Base-by-base conservation (phyloP, 108 stramenopile species). In the Pseudonitzschia multistriata region DNA sequence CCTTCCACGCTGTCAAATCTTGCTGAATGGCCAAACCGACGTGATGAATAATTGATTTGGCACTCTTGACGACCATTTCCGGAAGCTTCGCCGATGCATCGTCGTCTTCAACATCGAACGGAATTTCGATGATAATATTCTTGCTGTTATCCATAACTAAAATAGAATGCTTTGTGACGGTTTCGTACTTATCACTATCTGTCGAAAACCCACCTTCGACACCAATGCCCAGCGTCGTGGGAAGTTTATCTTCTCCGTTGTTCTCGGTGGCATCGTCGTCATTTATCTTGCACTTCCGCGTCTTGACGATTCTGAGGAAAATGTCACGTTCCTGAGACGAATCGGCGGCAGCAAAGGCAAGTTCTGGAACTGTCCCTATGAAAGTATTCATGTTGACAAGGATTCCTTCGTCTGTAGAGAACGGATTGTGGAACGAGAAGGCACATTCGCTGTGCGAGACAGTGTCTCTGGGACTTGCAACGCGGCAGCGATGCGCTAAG, bases 131-230 rank as follows among this genome's bases (percentile, higher is more conserved):
- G 10, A 66, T 24, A 4, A 73, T 59, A 0, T 63, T 65, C 3
- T 74, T 68, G 22, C 47, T 52, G 21, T 74, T 66, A 17, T 85
- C 68, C 66, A 94, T 37, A 5, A 87, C 79, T n/a, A 96, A 94
- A 29, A 95, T 76, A 29, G 95, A 85, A 77, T 96, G 85, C 17
- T 73, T 86, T 28, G 84, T 76, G 17, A 85, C 65, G 4, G 72
- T 88, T 30, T 91, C 80, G 68, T 78, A 90, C 52, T 86, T 80
- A 45, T 94, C 96, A 28, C 84, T 87, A 40, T 95, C 93, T 27
- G 91, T 81, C 33, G 74, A 72, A 79, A 98, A 99, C 25, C 98
- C 98, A 30, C 98, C 98, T 49, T 92, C 90, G 24, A 97, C 85
- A 17, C 97, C 97, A 33, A 99, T 79, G 7, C 88, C 98, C 24